phyloP scores from a whole-genome alignment of 78 protist species.

The Cavenderia fasciculata region DNA sequence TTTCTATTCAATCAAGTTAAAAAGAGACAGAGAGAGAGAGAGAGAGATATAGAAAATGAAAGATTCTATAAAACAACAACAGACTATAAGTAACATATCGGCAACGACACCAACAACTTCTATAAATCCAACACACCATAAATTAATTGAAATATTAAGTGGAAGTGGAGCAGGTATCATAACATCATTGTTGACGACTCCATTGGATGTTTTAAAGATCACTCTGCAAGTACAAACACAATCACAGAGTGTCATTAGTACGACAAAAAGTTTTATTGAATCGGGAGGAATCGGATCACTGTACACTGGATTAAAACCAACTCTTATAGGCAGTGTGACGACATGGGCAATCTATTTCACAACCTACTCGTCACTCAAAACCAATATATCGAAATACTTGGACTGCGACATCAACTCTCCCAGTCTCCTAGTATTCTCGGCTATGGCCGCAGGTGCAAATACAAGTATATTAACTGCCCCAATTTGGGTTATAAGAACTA shows the following conservation, averaged over 20 bases:
- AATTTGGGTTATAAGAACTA: constrained; percentile 85
- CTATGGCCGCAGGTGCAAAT: constrained; percentile 82
- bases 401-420: neutral
- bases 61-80: no score
- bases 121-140: no score
- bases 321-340: constrained; percentile 79
- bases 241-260: neutral
- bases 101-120: no score
- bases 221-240: constrained; percentile 69
- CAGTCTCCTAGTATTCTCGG: constrained; percentile 25
- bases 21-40: no score
- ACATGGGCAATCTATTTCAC: constrained; percentile 88
- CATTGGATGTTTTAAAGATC: constrained; percentile 81
- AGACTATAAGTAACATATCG: no score
- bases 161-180: constrained; percentile 81
- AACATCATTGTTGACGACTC: constrained; percentile 74
- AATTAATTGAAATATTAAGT: constrained; percentile 32
- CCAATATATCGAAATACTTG: neutral
- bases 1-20: no score
- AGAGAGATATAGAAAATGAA: no score
- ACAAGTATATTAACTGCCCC: constrained; percentile 74
- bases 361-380: constrained; percentile 71
- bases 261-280: neutral
- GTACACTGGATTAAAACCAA: constrained; percentile 76
- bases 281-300: constrained; percentile 17